phyloP scores from a whole-genome alignment of 2,329 filamentous ascomycete species.

The Trichoderma atrobrunneum region DNA sequence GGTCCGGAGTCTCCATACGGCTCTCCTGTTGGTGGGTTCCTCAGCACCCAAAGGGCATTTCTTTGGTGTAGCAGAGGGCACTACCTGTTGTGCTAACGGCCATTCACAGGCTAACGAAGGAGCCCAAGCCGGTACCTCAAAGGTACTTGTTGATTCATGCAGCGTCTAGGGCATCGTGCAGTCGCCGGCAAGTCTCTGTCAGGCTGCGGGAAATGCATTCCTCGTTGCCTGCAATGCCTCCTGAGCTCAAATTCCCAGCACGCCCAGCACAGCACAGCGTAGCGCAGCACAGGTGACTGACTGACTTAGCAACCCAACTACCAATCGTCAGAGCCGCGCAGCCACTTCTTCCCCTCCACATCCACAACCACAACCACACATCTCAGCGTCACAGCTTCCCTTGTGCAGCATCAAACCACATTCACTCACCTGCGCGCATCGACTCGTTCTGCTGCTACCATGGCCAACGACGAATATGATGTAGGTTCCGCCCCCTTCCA shows the following conservation, averaged over 20 bases:
- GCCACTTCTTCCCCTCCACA: constrained; percentile 24
- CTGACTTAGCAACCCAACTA: constrained; percentile 19
- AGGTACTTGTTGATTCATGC: not conserved
- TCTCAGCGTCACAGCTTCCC: constrained; percentile 5
- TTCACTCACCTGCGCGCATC: not conserved
- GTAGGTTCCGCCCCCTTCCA: constrained; percentile 56
- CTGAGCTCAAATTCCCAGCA: constrained; percentile 14
- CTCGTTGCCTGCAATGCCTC: constrained; percentile 15
- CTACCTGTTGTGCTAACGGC: constrained; percentile 8
- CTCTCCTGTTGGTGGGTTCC: constrained; percentile 6
- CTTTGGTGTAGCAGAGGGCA: not conserved
- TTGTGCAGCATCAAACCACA: not conserved
- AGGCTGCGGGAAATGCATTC: constrained; percentile 5
- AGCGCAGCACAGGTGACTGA: not conserved
- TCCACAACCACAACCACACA: constrained; percentile 19
- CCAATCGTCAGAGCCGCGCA: constrained; percentile 20
- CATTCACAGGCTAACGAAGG: not conserved
- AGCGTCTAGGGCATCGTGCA: not conserved
- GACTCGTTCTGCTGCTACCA: constrained; percentile 47
- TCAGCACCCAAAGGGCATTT: not conserved
- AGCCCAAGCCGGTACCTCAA: not conserved
- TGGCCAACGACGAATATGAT: constrained; percentile 99
- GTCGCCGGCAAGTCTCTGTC: not conserved
- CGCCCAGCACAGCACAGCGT: not conserved
- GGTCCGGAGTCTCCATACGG: constrained; percentile 2